Percentiles rank a stretch among this genome's conserved stretches.
Conservation (phyloP, 2,329 filamentous ascomycete genomes). For the Neoarthrinium moseri region DNA sequence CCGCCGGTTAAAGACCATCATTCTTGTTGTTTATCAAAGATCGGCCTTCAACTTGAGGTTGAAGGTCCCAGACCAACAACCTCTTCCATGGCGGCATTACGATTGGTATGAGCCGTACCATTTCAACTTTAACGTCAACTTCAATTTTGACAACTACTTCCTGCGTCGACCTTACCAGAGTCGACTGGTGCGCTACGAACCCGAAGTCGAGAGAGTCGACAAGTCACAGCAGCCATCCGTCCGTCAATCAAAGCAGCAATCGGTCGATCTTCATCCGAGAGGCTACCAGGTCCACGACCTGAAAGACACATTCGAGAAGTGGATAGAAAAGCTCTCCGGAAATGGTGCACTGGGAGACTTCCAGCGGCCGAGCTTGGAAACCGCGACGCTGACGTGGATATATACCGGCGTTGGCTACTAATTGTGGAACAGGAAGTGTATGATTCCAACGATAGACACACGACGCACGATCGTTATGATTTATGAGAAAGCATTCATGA, state of each 20-base stretch:
- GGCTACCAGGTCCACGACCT: conserved; percentile 26
- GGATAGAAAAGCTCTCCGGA: conserved; percentile 20
- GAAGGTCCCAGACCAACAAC: conserved; percentile 15
- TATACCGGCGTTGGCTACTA: conserved; percentile 21
- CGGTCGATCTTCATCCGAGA: conserved; percentile 24
- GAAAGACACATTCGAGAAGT: conserved; percentile 27
- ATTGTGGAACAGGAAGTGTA: background rate
- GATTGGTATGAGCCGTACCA: conserved; percentile 44
- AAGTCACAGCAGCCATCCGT: conserved; percentile 10
- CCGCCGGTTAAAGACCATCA: conserved; percentile 35
- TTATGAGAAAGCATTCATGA: too few relatives aligned
- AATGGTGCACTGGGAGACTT: conserved; percentile 15
- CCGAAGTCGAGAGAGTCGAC: conserved; percentile 20
- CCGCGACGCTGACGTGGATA: conserved; percentile 29
- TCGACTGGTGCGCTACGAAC: conserved; percentile 23
- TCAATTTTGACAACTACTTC: conserved; percentile 41
- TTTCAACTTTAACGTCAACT: conserved; percentile 46
- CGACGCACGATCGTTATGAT: background rate
- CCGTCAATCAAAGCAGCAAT: conserved; percentile 21
- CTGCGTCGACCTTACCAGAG: conserved; percentile 39
- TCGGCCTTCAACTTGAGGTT: conserved; percentile 39
- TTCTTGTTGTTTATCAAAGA: conserved; percentile 47
- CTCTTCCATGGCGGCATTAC: conserved; percentile 29
- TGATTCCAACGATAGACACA: background rate
- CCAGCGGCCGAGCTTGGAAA: conserved; percentile 24